Conservation (phyloP, 192 early-diverging fungal species). For the Podila epigama region DNA sequence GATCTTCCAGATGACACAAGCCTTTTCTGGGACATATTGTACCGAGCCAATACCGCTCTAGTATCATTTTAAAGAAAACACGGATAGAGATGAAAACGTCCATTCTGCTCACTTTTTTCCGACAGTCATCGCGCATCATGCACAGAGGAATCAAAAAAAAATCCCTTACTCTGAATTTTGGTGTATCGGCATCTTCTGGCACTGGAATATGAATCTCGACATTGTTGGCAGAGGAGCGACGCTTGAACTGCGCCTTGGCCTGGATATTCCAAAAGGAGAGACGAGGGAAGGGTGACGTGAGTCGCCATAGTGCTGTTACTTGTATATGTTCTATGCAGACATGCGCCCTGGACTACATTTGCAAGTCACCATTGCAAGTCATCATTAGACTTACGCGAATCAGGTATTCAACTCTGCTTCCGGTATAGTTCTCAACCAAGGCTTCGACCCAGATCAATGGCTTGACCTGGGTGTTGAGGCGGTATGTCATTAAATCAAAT, state of each 20-base stretch:
- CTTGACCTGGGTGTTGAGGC: slow-evolving; percentile 83
- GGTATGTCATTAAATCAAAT: slow-evolving; percentile 92
- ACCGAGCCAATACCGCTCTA: slow-evolving; percentile 87
- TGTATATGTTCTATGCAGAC: too few relatives aligned
- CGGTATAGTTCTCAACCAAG: slow-evolving; percentile 85
- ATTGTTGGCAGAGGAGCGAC: slow-evolving; percentile 95
- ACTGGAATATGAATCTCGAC: slow-evolving; percentile 99
- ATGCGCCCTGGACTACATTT: too few relatives aligned
- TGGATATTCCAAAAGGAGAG: slow-evolving; percentile 24
- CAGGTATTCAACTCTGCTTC: slow-evolving; percentile 94
- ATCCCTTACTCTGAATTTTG: slow-evolving; percentile 89
- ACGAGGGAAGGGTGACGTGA: too few relatives aligned
- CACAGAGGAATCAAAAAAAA: not conserved
- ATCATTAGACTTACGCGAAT: slow-evolving; percentile 60
- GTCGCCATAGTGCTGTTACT: too few relatives aligned
- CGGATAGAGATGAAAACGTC: not conserved
- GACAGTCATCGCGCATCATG: too few relatives aligned
- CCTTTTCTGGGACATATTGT: slow-evolving; percentile 92
- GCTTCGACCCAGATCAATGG: slow-evolving; percentile 89
- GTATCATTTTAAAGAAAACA: not conserved
- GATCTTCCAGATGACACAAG: slow-evolving; percentile 97
- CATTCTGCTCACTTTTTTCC: too few relatives aligned
- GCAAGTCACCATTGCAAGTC: too few relatives aligned
- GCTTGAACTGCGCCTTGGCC: slow-evolving; percentile 98
- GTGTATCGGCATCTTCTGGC: slow-evolving; percentile 95